Conservation (phyloP, 208 protist genomes). For the Wallacemonas sp. region DNA sequence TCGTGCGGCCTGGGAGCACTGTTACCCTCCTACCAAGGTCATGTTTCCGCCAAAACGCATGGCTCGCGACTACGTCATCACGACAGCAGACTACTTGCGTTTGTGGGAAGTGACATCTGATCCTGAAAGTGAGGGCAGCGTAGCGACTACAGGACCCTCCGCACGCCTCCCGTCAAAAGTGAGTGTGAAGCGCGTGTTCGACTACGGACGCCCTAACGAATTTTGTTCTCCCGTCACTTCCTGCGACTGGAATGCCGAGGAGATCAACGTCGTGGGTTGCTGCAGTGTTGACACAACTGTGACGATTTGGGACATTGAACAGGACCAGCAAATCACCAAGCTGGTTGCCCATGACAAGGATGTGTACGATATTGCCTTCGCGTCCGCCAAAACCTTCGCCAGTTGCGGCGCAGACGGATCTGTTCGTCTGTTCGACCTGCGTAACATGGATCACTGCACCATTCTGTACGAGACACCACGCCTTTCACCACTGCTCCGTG, state of each 20-base stretch:
- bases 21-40: slow-evolving; percentile 96
- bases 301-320: slow-evolving; percentile 98
- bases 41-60: slow-evolving; percentile 93
- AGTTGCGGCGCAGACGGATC: slow-evolving; percentile 98
- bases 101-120: slow-evolving; percentile 94
- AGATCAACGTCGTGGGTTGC: slow-evolving; percentile 96
- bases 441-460: slow-evolving; percentile 97
- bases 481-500: slow-evolving; percentile 91
- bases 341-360: slow-evolving; percentile 99
- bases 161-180: slow-evolving; percentile 30
- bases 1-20: slow-evolving; percentile 94
- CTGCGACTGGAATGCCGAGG: slow-evolving; percentile 98
- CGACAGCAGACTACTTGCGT: slow-evolving; percentile 98
- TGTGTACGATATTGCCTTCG: slow-evolving; percentile 99
- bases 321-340: slow-evolving; percentile 89
- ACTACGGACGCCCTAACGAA: slow-evolving; percentile 88
- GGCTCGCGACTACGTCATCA: slow-evolving; percentile 93
- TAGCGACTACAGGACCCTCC: neutral
- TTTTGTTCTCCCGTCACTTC: slow-evolving; percentile 99
- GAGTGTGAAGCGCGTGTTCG: slow-evolving; percentile 92
- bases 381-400: slow-evolving; percentile 93
- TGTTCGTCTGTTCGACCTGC: slow-evolving; percentile 97
- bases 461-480: slow-evolving; percentile 97
- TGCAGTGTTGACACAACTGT: slow-evolving; percentile 99
- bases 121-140: neutral